Evolutionary conservation across 2,329 filamentous ascomycete species (phyloP).

Genomic region (Myriosclerotinia duriaeana): DNA sequence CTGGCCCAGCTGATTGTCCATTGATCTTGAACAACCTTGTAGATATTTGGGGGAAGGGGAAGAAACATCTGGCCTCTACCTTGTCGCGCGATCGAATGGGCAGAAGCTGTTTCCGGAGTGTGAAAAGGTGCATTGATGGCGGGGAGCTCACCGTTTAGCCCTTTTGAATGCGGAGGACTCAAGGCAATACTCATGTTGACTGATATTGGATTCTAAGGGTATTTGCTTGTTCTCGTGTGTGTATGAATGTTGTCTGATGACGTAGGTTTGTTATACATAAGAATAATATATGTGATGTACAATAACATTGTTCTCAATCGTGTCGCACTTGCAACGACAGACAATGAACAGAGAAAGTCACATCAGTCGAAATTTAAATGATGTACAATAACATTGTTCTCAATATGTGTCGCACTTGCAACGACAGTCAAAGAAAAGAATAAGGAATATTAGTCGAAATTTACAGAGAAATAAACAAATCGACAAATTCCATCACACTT

Average conservation of each 20-base stretch:
- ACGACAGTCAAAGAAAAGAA: not conserved
- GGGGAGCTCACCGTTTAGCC: not conserved
- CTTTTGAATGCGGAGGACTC: accelerated
- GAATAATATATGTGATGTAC: not conserved
- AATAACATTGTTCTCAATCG: not conserved
- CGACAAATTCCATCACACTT: not conserved
- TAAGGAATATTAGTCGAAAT: not conserved
- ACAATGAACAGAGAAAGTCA: not conserved
- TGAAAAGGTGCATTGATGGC: slow-evolving; percentile 10
- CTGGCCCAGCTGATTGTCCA: not conserved
- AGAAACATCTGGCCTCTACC: slow-evolving; percentile 14
- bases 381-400: not conserved
- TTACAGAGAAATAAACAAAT: not conserved
- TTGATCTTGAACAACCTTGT: not conserved
- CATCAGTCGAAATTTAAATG: not conserved
- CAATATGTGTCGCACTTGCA: not conserved
- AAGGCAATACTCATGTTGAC: not conserved
- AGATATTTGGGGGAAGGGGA: not conserved
- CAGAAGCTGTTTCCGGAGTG: not conserved
- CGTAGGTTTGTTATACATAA: not conserved
- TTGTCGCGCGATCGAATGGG: slow-evolving; percentile 4
- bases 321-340: too few species aligned
- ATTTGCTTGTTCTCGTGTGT: not conserved
- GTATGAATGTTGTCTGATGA: not conserved
- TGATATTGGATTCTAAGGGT: not conserved